Base-by-base conservation (phyloP, 805 yeast genomes). In the Lipomyces anomalus region DNA sequence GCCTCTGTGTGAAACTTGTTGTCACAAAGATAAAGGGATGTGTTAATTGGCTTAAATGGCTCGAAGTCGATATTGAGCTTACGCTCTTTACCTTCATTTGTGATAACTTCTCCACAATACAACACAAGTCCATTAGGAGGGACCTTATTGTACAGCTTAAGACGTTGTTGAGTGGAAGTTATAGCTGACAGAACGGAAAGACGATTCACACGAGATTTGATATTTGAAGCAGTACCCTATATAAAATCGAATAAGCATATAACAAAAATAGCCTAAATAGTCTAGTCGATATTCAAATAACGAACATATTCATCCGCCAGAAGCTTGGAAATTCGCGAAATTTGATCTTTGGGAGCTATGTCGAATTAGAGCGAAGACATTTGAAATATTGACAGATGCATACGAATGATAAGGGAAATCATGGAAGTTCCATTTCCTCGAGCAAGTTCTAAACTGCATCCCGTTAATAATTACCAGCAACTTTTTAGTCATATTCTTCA, bases 401-500 rank as follows among this genome's bases (percentile, higher is more conserved):
- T 48, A 50, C 53, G 57, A 55, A 89, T 86, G 59, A 92, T 85
- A 65, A 92, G 74, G 22, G 97, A 88, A 64, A 92, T 92, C 97
- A 92, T 92, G 21, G 98, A 92, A 38, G 99, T 92, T 68, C 99
- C 99, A 66, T 90, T 92, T 67, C 99, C 99, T 67, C 96, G 79
- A 43, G 97, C 97, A 60, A 71, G 72, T 65, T 92, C 92, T 58
- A 92, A 76, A 50, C 83, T 78, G 34, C 30, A n/a, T n/a, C 26
- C 23, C 2, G 17, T 33, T 30, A 6, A 28, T 18, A 22, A 18
- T 26, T 6, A 33, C 18, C 17, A 3, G 4, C 7, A 18, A 22
- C 18, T 21, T 13, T 13, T 29, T 35, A 16, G 20, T 37, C 24
- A 45, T 20, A 9, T 30, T 13, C 22, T n/a, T n/a, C n/a, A n/a